Conservation (phyloP, 2,329 filamentous ascomycete species). For the Paecilomyces fulvus region DNA sequence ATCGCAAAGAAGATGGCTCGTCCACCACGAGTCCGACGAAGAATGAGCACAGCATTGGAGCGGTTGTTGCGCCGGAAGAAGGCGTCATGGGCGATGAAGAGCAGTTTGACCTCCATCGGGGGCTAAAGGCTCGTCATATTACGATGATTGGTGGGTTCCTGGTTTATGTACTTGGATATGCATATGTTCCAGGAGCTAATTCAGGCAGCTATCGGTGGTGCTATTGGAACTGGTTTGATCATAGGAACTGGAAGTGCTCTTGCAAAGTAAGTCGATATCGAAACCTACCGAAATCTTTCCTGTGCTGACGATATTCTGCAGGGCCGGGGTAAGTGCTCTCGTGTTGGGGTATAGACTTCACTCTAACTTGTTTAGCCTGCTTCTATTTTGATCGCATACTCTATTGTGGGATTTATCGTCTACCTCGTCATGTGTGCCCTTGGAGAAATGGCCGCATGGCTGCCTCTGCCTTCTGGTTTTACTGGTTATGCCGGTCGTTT, state of each 20-base stretch:
- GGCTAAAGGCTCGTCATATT: slow-evolving; percentile 33
- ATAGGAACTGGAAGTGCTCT: slow-evolving; percentile 32
- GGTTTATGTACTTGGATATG: background rate
- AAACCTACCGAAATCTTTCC: background rate
- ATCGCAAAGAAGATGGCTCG: background rate
- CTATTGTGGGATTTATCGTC: slow-evolving; percentile 49
- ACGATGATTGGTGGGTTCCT: slow-evolving; percentile 32
- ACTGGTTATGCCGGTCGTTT: slow-evolving; percentile 73
- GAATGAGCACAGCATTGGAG: slow-evolving; percentile 11
- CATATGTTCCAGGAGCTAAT: slow-evolving; percentile 5
- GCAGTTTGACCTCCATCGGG: slow-evolving; percentile 31
- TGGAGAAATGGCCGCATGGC: slow-evolving; percentile 77
- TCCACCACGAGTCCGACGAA: background rate
- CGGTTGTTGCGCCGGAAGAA: slow-evolving; percentile 12
- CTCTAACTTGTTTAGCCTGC: slow-evolving; percentile 22
- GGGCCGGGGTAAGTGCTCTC: slow-evolving; percentile 27
- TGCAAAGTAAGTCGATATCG: slow-evolving; percentile 20
- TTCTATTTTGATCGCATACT: slow-evolving; percentile 36
- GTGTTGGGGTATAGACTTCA: background rate
- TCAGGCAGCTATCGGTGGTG: slow-evolving; percentile 30
- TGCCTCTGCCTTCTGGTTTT: slow-evolving; percentile 70
- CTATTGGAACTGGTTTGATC: slow-evolving; percentile 36
- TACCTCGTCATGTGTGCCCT: slow-evolving; percentile 75
- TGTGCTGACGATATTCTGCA: slow-evolving; percentile 5
- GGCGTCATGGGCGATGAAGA: slow-evolving; percentile 17